Percentiles rank a stretch among this genome's conserved stretches.
These are phyloP conservation scores for Dryas octopetala DNA, from an alignment of 306 rosid species.

Conservation along the genomic window DNA sequence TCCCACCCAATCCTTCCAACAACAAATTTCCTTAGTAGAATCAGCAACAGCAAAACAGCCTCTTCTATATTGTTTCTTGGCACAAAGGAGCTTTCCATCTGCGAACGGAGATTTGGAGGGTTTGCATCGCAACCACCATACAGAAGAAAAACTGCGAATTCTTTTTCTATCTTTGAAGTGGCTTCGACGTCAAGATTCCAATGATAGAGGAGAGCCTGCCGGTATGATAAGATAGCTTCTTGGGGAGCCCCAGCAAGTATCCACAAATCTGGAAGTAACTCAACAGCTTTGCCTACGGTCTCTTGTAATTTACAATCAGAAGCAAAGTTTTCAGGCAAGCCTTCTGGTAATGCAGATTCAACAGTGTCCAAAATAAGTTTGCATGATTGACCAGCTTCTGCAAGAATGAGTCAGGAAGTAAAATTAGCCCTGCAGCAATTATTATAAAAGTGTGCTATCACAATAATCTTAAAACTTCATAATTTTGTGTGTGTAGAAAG, in stretches of 20 bases:
- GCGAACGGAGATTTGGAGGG: conserved; percentile 77
- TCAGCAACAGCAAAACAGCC: conserved; percentile 72
- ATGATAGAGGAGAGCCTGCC: conserved; percentile 68
- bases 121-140: conserved; percentile 83
- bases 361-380: conserved; percentile 72
- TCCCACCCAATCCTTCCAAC: conserved; percentile 65
- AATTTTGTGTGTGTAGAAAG: neutral
- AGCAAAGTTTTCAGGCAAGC: conserved; percentile 62
- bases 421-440: conserved; percentile 1
- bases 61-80: conserved; percentile 89
- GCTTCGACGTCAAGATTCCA: conserved; percentile 71
- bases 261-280: conserved; percentile 86
- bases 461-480: neutral
- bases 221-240: conserved; percentile 68
- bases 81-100: conserved; percentile 77
- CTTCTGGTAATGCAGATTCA: conserved; percentile 85
- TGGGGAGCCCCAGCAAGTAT: conserved; percentile 62
- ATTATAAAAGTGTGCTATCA: neutral
- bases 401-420: conserved; percentile 24
- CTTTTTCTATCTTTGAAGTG: conserved; percentile 66
- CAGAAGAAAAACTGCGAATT: conserved; percentile 78
- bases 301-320: conserved; percentile 74
- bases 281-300: conserved; percentile 59
- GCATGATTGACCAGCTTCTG: conserved; percentile 92
- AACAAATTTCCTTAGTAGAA: conserved; percentile 54